phyloP scores from a whole-genome alignment of 2,329 filamentous ascomycete species.

The Leptosphaerulina australis region DNA sequence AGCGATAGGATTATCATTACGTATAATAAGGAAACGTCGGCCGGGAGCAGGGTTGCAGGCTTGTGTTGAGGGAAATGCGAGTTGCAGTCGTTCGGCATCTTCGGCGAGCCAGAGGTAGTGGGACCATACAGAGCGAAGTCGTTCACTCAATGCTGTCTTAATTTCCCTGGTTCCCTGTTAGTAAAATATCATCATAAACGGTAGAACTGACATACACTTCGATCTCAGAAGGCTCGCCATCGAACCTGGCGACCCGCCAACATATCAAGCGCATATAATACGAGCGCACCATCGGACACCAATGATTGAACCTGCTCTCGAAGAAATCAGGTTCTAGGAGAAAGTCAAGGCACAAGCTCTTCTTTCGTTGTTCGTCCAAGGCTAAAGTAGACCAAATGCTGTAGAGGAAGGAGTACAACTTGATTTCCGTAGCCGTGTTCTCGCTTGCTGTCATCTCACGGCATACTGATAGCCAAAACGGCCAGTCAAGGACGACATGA shows the following conservation, averaged over 20 bases:
- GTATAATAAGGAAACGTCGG: conserved; percentile 85
- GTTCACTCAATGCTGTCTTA: conserved; percentile 68
- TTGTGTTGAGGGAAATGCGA: conserved; percentile 70
- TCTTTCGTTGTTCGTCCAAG: conserved; percentile 69
- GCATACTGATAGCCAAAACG: conserved; percentile 84
- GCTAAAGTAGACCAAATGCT: conserved; percentile 77
- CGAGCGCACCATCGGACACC: conserved; percentile 93
- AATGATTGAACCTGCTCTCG: conserved; percentile 84
- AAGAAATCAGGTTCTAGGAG: conserved; percentile 77
- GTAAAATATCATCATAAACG: neutral
- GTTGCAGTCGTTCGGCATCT: conserved; percentile 63
- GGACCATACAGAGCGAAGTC: conserved; percentile 75
- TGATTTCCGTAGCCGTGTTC: conserved; percentile 88
- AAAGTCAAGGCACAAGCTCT: conserved; percentile 73
- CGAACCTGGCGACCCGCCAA: conserved; percentile 83
- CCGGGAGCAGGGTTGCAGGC: conserved; percentile 86
- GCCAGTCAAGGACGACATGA: conserved; percentile 70
- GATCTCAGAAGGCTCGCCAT: conserved; percentile 66
- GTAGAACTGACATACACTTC: conserved; percentile 65
- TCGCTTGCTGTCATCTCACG: conserved; percentile 79
- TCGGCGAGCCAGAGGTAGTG: conserved; percentile 79
- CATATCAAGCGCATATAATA: conserved; percentile 91
- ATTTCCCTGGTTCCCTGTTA: conserved; percentile 63
- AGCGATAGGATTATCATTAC: conserved; percentile 70
- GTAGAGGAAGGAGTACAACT: conserved; percentile 81